A percentile compares a stretch with the other conserved stretches of the same genome.
Conservation (phyloP, 306 rosid species). For the Fragaria nilgerrensis region DNA sequence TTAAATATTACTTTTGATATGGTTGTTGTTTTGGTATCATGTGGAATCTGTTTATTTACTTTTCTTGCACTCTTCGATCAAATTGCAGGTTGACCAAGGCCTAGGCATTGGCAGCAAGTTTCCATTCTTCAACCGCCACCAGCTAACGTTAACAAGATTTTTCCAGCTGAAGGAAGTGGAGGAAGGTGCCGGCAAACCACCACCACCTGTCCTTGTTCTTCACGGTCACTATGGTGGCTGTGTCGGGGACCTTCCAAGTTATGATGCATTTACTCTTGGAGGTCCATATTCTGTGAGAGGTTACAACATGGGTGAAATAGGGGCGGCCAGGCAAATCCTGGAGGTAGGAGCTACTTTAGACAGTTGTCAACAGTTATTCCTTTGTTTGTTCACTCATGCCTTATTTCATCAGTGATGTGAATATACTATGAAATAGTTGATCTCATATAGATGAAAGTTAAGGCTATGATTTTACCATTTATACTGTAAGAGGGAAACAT, state of each 20-base stretch:
- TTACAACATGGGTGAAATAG: conserved; percentile 96
- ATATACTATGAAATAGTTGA: not conserved
- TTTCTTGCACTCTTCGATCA: conserved; percentile 16
- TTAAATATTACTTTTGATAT: not conserved
- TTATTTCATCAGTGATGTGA: not conserved
- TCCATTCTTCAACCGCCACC: conserved; percentile 97
- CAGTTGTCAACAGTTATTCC: not conserved
- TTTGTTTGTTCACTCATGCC: not conserved
- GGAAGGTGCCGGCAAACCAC: conserved; percentile 95
- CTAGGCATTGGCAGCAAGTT: conserved; percentile 87
- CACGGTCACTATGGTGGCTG: conserved; percentile 98
- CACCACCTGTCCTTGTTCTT: conserved; percentile 97
- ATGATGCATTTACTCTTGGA: conserved; percentile 96
- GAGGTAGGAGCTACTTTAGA: conserved; percentile 55
- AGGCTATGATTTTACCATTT: not conserved
- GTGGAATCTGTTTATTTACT: not conserved
- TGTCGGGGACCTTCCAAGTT: conserved; percentile 97
- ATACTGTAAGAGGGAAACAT: not conserved
- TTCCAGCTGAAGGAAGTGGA: conserved; percentile 73
- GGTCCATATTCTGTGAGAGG: conserved; percentile 99
- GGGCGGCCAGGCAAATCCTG: conserved; percentile 89
- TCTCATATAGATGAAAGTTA: not conserved
- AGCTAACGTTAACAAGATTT: conserved; percentile 82
- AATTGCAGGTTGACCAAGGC: conserved; percentile 93
- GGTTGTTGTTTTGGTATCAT: not conserved